Percentiles rank a stretch among this genome's conserved stretches.
Evolutionary conservation across 495 filamentous ascomycete species (phyloP).

Genomic region (Neohortaea acidophila): DNA sequence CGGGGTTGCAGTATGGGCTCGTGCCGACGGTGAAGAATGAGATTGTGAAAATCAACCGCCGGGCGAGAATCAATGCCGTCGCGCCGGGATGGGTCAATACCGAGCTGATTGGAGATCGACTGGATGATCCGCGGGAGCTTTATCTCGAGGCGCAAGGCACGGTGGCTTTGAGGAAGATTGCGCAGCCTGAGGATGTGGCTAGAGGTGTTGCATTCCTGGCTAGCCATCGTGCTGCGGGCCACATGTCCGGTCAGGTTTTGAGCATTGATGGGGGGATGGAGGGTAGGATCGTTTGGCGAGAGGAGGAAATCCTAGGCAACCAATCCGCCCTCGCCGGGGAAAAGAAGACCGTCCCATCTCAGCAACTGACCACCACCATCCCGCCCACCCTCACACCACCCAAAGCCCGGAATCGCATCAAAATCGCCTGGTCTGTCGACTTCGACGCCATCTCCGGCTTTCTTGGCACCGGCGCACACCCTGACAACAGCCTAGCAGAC

Average conservation of each 20-base stretch:
- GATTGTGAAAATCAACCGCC: slow-evolving; percentile 35
- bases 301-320: slow-evolving; percentile 24
- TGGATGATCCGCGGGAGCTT: slow-evolving; percentile 34
- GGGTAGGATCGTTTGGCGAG: slow-evolving; percentile 34
- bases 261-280: slow-evolving; percentile 39
- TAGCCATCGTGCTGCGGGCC: slow-evolving; percentile 36
- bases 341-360: too few relatives aligned
- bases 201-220: slow-evolving; percentile 39
- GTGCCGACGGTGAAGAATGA: slow-evolving; percentile 40
- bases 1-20: slow-evolving; percentile 40
- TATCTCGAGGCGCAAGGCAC: slow-evolving; percentile 35
- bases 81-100: slow-evolving; percentile 38
- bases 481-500: slow-evolving; percentile 40
- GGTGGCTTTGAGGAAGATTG: slow-evolving; percentile 33
- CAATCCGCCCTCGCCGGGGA: too few relatives aligned
- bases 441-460: slow-evolving; percentile 47
- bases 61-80: slow-evolving; percentile 42
- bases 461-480: slow-evolving; percentile 39
- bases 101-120: slow-evolving; percentile 31
- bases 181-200: slow-evolving; percentile 36
- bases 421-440: slow-evolving; percentile 40
- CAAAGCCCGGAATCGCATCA: slow-evolving; percentile 30
- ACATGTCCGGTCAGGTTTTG: slow-evolving; percentile 40
- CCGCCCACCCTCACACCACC: slow-evolving; percentile 19
- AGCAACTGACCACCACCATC: slow-evolving; percentile 10